Percentiles rank a stretch among this genome's conserved stretches.
Conservation (phyloP, 2,329 filamentous ascomycete genomes). For the Cordyceps fumosorosea region DNA sequence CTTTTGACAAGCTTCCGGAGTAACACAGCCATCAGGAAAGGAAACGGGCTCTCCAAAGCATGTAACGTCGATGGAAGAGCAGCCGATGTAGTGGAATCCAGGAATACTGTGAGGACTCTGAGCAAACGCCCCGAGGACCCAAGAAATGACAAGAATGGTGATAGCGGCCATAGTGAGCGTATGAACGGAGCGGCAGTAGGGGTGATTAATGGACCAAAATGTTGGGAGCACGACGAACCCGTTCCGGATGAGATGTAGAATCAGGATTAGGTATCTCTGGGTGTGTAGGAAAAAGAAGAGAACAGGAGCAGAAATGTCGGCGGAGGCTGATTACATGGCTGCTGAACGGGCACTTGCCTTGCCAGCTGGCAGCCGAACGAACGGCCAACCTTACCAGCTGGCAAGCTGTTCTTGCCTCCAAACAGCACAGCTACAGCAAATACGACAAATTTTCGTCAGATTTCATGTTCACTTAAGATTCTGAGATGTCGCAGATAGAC, state of each 20-base stretch:
- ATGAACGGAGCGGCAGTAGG: constrained; percentile 9
- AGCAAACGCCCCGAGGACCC: constrained; percentile 11
- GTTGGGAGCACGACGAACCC: constrained; percentile 8
- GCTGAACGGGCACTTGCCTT: constrained; percentile 1
- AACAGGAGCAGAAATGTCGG: not conserved
- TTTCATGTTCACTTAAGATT: too few relatives aligned
- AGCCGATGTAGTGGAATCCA: constrained; percentile 23
- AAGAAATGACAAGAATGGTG: constrained; percentile 12
- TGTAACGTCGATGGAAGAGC: constrained; percentile 22
- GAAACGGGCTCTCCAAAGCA: constrained; percentile 21
- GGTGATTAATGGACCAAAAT: constrained; percentile 12
- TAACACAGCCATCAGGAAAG: constrained; percentile 19
- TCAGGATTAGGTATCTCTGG: constrained; percentile 9
- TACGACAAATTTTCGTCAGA: too few relatives aligned
- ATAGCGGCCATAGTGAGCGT: constrained; percentile 13
- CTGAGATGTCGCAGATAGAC: not conserved
- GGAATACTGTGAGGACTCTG: constrained; percentile 16
- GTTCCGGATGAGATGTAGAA: constrained; percentile 12
- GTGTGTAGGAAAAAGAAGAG: constrained; percentile 7
- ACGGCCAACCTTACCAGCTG: constrained; percentile 1
- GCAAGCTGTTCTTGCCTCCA: constrained; percentile 9
- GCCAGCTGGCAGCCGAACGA: constrained; percentile 10
- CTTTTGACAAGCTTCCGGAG: constrained; percentile 23
- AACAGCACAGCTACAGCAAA: not conserved
- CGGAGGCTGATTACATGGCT: not conserved